phyloP scores from a whole-genome alignment of 371 early-diverging fungal genomes.

The Choanephora cucurbitarum region DNA sequence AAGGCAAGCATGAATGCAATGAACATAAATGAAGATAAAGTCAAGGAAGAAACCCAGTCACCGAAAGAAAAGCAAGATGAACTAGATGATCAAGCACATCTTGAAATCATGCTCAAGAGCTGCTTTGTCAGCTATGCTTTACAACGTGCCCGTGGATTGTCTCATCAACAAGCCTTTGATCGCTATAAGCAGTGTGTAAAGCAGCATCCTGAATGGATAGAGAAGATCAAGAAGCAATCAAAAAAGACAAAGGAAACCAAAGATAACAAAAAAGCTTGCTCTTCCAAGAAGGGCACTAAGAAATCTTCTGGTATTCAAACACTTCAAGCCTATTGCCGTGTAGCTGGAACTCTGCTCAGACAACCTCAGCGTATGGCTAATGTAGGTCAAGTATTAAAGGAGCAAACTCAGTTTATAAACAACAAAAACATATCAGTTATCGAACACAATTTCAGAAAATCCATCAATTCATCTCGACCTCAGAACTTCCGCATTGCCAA shows the following conservation, averaged over 20 bases:
- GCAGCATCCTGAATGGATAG: neutral
- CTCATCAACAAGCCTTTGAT: slow-evolving; percentile 8
- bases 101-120: slow-evolving; percentile 2
- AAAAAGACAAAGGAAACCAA: neutral
- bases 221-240: neutral
- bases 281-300: neutral
- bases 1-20: slow-evolving; percentile 1
- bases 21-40: neutral
- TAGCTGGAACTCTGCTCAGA: slow-evolving; percentile 18
- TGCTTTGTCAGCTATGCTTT: slow-evolving; percentile 4
- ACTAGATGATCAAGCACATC: neutral
- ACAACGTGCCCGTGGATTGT: slow-evolving; percentile 11
- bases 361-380: slow-evolving; percentile 27
- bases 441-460: slow-evolving; percentile 2
- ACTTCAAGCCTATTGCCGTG: slow-evolving; percentile 21
- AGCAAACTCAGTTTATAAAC: slow-evolving; percentile 5
- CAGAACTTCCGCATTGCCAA: slow-evolving; percentile 11
- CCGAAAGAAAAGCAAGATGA: neutral
- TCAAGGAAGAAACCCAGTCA: neutral
- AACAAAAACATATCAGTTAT: slow-evolving; percentile 1
- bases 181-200: neutral
- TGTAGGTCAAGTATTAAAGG: slow-evolving; percentile 12
- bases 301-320: slow-evolving; percentile 6
- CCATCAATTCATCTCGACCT: slow-evolving; percentile 1
- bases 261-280: neutral